Evolutionary conservation across 2,329 filamentous ascomycete species (phyloP).

Genomic region (Didymella pomorum): DNA sequence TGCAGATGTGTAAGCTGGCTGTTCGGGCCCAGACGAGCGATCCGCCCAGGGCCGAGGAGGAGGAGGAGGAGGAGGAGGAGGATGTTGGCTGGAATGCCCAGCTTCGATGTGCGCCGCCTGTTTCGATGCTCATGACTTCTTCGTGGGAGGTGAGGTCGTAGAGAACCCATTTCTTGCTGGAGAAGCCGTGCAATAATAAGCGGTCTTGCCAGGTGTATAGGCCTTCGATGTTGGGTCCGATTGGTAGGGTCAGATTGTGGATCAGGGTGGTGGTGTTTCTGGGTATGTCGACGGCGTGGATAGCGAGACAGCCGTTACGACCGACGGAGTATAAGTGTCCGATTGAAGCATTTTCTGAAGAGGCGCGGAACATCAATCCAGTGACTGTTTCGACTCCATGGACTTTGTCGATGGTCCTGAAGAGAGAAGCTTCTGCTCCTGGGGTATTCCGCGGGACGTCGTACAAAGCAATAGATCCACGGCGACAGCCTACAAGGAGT

Average conservation of each 20-base stretch:
- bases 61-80: not conserved
- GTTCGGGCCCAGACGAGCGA: constrained; percentile 80
- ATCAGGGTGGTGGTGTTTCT: constrained; percentile 55
- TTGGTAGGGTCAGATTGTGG: constrained; percentile 73
- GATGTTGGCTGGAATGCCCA: constrained; percentile 65
- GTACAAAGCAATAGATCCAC: constrained; percentile 63
- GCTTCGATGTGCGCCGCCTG: constrained; percentile 82
- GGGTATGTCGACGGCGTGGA: constrained; percentile 58
- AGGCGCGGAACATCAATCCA: constrained; percentile 58
- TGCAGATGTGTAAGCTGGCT: constrained; percentile 59
- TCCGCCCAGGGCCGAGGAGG: constrained; percentile 38
- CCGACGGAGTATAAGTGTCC: constrained; percentile 73
- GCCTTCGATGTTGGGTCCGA: constrained; percentile 79
- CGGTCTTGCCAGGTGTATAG: constrained; percentile 64
- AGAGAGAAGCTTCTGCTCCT: constrained; percentile 17
- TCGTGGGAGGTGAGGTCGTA: constrained; percentile 78
- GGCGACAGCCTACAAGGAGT: constrained; percentile 64
- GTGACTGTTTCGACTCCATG: constrained; percentile 73
- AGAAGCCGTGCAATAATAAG: constrained; percentile 82
- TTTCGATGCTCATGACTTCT: constrained; percentile 76
- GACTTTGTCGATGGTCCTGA: constrained; percentile 32
- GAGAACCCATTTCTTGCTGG: constrained; percentile 78
- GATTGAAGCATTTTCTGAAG: constrained; percentile 47
- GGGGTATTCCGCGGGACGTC: constrained; percentile 23
- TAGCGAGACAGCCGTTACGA: constrained; percentile 77